Base-by-base conservation (phyloP, 306 rosid genomes). In the Pachyrhizus erosus region DNA sequence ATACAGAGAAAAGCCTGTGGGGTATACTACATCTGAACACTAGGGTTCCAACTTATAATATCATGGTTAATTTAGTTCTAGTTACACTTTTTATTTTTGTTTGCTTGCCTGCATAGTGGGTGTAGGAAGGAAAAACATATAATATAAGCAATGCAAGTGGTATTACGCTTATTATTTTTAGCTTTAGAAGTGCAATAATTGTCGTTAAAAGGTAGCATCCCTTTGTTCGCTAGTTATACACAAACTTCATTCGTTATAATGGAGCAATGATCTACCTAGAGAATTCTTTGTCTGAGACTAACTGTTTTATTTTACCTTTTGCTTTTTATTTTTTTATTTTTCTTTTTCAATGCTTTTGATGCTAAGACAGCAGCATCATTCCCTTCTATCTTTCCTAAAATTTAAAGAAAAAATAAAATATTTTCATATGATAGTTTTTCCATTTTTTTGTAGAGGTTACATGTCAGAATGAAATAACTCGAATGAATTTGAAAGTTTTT, bases 21-120 rank as follows among this genome's bases (percentile, higher is more conserved):
- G 70, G 12, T 43, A 60, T 34, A 18, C 17, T 43, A 26, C 26
- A 64, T 31, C 67, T 14, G 66, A 51, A 52, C 17, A 73, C 3
- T 81, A 51, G 26, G 73, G 57, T 24, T 73, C 68, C 49, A 65
- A 37, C 18, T 82, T 34, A 73, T 37, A 33, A 73, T 64, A 33
- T 43, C 0, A 4, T 24, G 31, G 18, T 76, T 21, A 18, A 66
- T 42, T 55, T 61, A 21, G 29, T 55, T 49, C 7, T 2, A 78
- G 8, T 17, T 70, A 31, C 9, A 17, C 17, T 61, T 66, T 58
- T 72, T 24, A 37, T 71, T 55, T 78, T 51, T 72, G 45, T 14
- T 42, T 42, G 48, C 37, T 29, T 79, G 81, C 71, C 75, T 83
- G 68, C 75, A 70, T 68, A 33, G 82, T 68, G 84, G 84, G 87